These are phyloP conservation scores for Sporothrix dimorphospora DNA, from an alignment of 2,329 filamentous ascomycete genomes.

Conservation along the genomic window DNA sequence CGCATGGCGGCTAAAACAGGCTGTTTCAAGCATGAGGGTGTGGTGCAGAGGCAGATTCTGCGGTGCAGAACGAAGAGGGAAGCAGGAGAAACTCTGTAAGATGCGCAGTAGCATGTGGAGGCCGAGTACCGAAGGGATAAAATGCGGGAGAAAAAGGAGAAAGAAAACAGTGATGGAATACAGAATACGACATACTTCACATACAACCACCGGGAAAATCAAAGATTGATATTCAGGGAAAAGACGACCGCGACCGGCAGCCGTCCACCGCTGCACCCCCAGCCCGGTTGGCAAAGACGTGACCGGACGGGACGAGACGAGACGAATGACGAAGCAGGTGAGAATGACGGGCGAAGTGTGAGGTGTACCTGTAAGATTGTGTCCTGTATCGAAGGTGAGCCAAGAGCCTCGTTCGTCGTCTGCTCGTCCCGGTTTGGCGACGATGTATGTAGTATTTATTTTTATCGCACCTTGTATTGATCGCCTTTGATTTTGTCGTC, in stretches of 20 bases:
- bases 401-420: conserved; percentile 12
- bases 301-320: not conserved
- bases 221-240: conserved; percentile 1
- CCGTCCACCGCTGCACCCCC: not conserved
- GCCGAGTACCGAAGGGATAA: not conserved
- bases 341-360: not conserved
- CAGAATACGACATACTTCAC: not conserved
- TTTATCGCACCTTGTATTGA: not conserved
- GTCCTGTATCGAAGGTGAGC: not conserved
- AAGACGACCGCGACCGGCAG: conserved; percentile 5
- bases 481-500: not conserved
- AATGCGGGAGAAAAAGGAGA: not conserved
- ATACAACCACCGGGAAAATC: conserved; percentile 6
- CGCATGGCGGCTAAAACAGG: conserved; percentile 27
- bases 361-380: not conserved
- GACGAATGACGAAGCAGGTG: not conserved
- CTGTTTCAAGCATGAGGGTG: conserved; percentile 26
- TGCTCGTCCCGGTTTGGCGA: not conserved
- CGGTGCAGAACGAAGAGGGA: not conserved
- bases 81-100: not conserved
- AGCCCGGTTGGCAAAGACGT: conserved; percentile 14
- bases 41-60: conserved; percentile 14
- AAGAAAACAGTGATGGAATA: not conserved
- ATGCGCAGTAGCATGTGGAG: conserved; percentile 10
- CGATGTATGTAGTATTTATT: not conserved